A percentile compares a stretch with the other conserved stretches of the same genome.
phyloP scores from a whole-genome alignment of 495 filamentous ascomycete species.

The Lophiostoma macrostomum region DNA sequence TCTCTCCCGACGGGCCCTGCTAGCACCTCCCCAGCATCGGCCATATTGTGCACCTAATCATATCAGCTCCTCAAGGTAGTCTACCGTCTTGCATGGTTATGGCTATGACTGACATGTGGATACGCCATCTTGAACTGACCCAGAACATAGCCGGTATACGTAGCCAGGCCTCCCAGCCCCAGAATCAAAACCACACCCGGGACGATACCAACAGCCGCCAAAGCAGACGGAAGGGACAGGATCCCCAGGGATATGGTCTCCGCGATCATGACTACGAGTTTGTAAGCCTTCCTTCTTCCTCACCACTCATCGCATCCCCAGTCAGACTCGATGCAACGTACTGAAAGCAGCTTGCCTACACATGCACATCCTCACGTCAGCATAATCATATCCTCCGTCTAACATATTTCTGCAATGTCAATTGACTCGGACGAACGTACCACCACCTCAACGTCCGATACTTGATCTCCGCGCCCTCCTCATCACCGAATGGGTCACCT shows the following conservation, averaged over 20 bases:
- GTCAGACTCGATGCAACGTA: slow-evolving; percentile 2
- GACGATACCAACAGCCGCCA: slow-evolving; percentile 35
- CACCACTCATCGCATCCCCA: too few relatives aligned
- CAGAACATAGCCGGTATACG: slow-evolving; percentile 73
- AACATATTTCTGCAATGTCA: too few relatives aligned
- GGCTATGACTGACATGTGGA: slow-evolving; percentile 49
- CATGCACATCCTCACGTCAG: neutral
- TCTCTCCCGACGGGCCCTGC: slow-evolving; percentile 62
- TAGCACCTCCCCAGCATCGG: slow-evolving; percentile 67
- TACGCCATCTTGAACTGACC: slow-evolving; percentile 71
- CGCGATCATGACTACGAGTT: slow-evolving; percentile 37
- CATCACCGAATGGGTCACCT: slow-evolving; percentile 29
- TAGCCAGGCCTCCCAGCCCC: slow-evolving; percentile 63
- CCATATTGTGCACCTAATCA: slow-evolving; percentile 57
- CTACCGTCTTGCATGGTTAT: neutral
- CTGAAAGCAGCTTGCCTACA: slow-evolving; percentile 1
- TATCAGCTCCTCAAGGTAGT: neutral
- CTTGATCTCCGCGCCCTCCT: slow-evolving; percentile 21
- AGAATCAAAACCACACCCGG: slow-evolving; percentile 55
- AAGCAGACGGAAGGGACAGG: slow-evolving; percentile 33
- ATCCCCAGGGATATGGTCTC: slow-evolving; percentile 41
- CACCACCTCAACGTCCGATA: slow-evolving; percentile 29
- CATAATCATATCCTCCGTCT: too few relatives aligned
- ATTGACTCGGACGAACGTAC: slow-evolving; percentile 3
- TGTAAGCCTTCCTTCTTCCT: neutral